phyloP scores from a whole-genome alignment of 768 basidiomycete genomes.

The Termitomyces sp. region DNA sequence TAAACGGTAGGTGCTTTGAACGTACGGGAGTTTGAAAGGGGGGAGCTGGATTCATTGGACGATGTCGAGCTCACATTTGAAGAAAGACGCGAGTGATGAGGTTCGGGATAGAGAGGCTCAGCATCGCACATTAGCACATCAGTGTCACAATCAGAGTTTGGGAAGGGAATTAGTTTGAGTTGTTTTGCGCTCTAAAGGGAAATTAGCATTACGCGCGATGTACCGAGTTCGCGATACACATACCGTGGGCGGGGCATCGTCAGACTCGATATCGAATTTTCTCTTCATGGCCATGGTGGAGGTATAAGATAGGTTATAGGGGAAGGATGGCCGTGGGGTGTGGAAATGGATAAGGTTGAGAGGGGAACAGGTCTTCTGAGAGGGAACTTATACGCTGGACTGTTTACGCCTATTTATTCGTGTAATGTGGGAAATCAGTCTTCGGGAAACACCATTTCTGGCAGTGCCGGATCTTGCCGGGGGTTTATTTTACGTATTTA shows the following conservation, averaged over 20 bases:
- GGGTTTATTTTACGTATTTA: not conserved
- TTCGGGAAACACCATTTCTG: constrained; percentile 6
- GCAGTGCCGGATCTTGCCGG: not conserved
- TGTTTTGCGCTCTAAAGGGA: constrained; percentile 57
- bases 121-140: constrained; percentile 75
- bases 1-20: constrained; percentile 10
- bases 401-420: constrained; percentile 26
- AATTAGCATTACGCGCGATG: constrained; percentile 21
- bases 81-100: constrained; percentile 60
- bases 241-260: constrained; percentile 53
- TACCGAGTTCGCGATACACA: constrained; percentile 19
- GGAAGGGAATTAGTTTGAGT: constrained; percentile 74
- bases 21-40: constrained; percentile 49
- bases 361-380: constrained; percentile 10
- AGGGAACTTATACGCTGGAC: constrained; percentile 28
- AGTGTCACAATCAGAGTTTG: constrained; percentile 57
- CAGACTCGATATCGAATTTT: constrained; percentile 63
- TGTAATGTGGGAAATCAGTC: constrained; percentile 7
- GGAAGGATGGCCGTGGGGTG: constrained; percentile 15
- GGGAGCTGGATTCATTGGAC: constrained; percentile 48
- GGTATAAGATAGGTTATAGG: constrained; percentile 12
- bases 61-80: constrained; percentile 65
- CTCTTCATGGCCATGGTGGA: constrained; percentile 68
- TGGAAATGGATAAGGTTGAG: constrained; percentile 18
- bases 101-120: constrained; percentile 51